Conservation (phyloP, 2,329 filamentous ascomycete genomes). For the Pestalotiopsis sp. region DNA sequence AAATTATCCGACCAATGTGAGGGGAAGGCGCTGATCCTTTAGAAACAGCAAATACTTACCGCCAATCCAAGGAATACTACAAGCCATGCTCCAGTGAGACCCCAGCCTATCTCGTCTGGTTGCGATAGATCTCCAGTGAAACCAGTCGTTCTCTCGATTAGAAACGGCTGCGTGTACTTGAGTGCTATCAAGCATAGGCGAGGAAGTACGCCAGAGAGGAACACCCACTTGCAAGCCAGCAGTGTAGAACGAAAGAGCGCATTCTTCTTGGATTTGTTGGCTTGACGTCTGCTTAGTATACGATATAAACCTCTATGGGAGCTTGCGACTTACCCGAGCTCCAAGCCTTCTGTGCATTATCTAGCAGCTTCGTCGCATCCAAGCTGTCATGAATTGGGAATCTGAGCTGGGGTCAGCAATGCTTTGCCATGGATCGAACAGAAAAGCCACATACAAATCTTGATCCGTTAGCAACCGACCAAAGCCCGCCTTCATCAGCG, state of each 20-base stretch:
- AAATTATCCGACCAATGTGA: background rate
- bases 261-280: constrained; percentile 8
- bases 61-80: background rate
- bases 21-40: background rate
- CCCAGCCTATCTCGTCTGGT: background rate
- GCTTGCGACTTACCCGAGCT: background rate
- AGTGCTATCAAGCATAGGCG: constrained; percentile 26
- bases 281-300: background rate
- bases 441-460: constrained; percentile 28
- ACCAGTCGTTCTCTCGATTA: constrained; percentile 32
- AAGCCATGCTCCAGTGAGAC: background rate
- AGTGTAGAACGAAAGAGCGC: constrained; percentile 13
- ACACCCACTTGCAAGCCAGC: constrained; percentile 18
- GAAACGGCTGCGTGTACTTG: constrained; percentile 41
- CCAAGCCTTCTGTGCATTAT: background rate
- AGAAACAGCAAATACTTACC: background rate
- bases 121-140: background rate
- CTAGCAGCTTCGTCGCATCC: constrained; percentile 10
- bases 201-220: constrained; percentile 21
- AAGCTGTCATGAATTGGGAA: constrained; percentile 15
- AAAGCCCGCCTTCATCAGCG: constrained; percentile 25
- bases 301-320: background rate
- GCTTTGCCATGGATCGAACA: constrained; percentile 20
- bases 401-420: constrained; percentile 17
- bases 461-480: constrained; percentile 24